These are phyloP conservation scores for Yamadazyma sp. DNA, from an alignment of 1,139 yeast species.

Conservation along the genomic window DNA sequence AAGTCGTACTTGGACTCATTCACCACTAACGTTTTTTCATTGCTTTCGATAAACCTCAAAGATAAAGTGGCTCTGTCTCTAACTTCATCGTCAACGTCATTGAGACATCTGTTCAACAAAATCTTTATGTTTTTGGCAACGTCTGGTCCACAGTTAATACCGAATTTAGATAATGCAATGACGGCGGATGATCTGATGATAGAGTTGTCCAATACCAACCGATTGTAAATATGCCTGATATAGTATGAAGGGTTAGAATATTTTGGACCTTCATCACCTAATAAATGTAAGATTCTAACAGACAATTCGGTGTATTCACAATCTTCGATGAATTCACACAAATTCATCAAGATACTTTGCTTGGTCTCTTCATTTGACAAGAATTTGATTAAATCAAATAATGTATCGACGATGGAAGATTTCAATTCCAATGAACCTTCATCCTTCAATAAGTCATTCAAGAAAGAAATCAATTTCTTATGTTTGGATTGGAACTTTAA, in stretches of 20 bases:
- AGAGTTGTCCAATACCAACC: conserved; percentile 94
- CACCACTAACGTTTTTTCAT: conserved; percentile 57
- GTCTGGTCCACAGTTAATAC: conserved; percentile 69
- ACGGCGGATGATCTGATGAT: conserved; percentile 96
- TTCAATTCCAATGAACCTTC: conserved; percentile 89
- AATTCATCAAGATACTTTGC: conserved; percentile 79
- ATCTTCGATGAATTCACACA: conserved; percentile 97
- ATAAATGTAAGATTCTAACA: conserved; percentile 83
- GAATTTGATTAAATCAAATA: conserved; percentile 83
- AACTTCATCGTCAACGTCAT: conserved; percentile 93
- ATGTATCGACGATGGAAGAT: conserved; percentile 85
- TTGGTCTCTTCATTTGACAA: conserved; percentile 75
- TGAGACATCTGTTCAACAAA: conserved; percentile 77
- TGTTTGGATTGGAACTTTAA: conserved; percentile 92
- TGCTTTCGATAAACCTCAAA: conserved; percentile 59
- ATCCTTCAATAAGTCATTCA: conserved; percentile 82
- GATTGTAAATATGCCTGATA: conserved; percentile 93
- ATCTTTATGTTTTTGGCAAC: conserved; percentile 71
- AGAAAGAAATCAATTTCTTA: conserved; percentile 75
- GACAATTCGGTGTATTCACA: conserved; percentile 94
- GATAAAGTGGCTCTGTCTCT: conserved; percentile 96
- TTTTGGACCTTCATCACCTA: conserved; percentile 93
- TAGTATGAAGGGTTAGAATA: conserved; percentile 86
- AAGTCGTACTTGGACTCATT: conserved; percentile 73
- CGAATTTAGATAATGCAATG: conserved; percentile 87